Percentiles rank a stretch among this genome's conserved stretches.
Evolutionary conservation across 345 rosid genomes (phyloP).

Genomic region (Gossypium longicalyx): DNA sequence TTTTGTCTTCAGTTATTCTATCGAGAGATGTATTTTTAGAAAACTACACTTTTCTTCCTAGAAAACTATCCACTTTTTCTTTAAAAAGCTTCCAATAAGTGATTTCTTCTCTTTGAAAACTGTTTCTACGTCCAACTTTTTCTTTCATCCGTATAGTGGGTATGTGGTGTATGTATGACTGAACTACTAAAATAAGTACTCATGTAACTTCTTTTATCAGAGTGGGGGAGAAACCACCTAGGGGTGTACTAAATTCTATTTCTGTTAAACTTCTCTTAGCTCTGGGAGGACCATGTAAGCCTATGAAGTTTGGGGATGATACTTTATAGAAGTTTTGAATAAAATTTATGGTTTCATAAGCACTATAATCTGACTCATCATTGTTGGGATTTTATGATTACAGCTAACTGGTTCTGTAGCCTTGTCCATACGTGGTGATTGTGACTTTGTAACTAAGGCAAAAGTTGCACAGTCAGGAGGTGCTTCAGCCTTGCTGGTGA

Average conservation of each 20-base stretch:
- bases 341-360: not conserved
- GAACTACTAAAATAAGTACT: not conserved
- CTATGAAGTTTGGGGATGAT: not conserved
- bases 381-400: constrained; percentile 12
- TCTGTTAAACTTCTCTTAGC: not conserved
- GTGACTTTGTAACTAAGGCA: constrained; percentile 75
- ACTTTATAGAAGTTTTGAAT: not conserved
- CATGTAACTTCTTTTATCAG: not conserved
- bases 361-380: not conserved
- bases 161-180: not conserved
- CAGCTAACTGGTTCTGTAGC: constrained; percentile 70
- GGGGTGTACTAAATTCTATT: not conserved
- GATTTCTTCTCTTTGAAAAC: not conserved
- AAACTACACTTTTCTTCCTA: not conserved
- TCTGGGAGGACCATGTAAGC: not conserved
- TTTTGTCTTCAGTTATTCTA: not conserved
- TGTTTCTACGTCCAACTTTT: not conserved
- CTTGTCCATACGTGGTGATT: constrained; percentile 67
- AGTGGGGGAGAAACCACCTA: not conserved
- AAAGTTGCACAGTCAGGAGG: constrained; percentile 73
- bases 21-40: not conserved
- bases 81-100: not conserved
- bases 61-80: not conserved
- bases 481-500: constrained; percentile 71
- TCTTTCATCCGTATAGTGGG: not conserved